These are phyloP conservation scores for Penicillium argentinense DNA, from an alignment of 495 filamentous ascomycete species.

Conservation along the genomic window DNA sequence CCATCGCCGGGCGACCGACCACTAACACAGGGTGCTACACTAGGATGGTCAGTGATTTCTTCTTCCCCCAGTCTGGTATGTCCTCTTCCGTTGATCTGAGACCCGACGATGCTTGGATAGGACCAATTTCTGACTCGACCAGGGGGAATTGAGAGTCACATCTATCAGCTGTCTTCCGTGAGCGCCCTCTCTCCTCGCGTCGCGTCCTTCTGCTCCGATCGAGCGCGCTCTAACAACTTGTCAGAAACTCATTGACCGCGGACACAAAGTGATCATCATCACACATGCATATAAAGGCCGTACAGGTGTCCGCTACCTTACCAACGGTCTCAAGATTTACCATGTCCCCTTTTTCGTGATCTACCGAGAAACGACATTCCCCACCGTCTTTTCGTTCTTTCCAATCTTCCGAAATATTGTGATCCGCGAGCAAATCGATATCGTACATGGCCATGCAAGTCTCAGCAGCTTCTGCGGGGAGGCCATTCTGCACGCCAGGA, in stretches of 20 bases:
- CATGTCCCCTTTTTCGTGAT: conserved; percentile 95
- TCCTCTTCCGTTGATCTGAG: too few relatives aligned
- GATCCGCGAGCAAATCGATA: conserved; percentile 89
- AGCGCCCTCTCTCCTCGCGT: conserved; percentile 7
- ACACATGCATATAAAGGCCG: conserved; percentile 94
- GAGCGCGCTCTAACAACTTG: conserved; percentile 13
- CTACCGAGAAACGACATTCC: conserved; percentile 92
- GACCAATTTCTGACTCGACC: conserved; percentile 14
- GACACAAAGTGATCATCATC: conserved; percentile 97
- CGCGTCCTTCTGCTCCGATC: not conserved
- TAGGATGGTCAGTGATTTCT: conserved; percentile 98
- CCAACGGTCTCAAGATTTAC: conserved; percentile 97
- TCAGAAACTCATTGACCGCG: conserved; percentile 88
- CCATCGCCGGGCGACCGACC: not conserved
- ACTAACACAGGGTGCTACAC: conserved; percentile 1
- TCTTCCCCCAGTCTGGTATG: conserved; percentile 89
- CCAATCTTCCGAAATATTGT: conserved; percentile 95
- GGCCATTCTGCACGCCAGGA: conserved; percentile 90
- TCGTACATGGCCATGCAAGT: conserved; percentile 94
- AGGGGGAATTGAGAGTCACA: conserved; percentile 95
- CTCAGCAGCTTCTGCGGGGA: conserved; percentile 92
- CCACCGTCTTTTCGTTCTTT: conserved; percentile 97
- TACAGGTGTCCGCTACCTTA: conserved; percentile 93
- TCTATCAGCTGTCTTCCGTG: conserved; percentile 88
- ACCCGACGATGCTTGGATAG: too few relatives aligned